phyloP scores from a whole-genome alignment of 2,329 filamentous ascomycete genomes.

The Lecanosticta acicola region DNA sequence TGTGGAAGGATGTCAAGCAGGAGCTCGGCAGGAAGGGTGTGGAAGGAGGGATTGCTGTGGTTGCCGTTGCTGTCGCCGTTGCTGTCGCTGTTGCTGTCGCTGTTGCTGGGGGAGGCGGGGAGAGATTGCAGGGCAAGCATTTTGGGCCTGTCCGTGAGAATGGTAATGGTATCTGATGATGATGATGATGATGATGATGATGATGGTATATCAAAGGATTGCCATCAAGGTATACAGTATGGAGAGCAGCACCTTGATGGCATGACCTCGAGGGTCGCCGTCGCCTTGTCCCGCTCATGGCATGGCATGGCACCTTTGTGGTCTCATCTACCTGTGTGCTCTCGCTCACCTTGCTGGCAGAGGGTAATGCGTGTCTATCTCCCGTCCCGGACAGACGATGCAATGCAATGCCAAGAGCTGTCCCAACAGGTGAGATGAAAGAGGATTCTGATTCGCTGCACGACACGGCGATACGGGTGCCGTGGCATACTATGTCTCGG shows the following conservation, averaged over 20 bases:
- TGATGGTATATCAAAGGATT: not conserved
- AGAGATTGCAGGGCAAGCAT: conserved; percentile 4
- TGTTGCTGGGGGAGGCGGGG: not conserved
- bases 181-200: not conserved
- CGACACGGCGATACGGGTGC: too few relatives aligned
- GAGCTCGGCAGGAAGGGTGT: conserved; percentile 26
- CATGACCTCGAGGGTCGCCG: not conserved
- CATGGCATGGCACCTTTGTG: too few relatives aligned
- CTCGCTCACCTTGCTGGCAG: conserved; percentile 77
- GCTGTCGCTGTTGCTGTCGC: not conserved
- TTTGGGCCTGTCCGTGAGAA: too few relatives aligned
- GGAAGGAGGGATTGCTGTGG: conserved; percentile 3
- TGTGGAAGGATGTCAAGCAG: conserved; percentile 30
- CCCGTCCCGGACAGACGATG: too few relatives aligned
- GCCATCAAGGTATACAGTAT: not conserved
- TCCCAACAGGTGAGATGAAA: too few relatives aligned
- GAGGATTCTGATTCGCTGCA: too few relatives aligned
- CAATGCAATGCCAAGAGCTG: too few relatives aligned
- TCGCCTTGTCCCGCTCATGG: not conserved
- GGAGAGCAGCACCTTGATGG: not conserved
- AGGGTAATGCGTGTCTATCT: too few relatives aligned
- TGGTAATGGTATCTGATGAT: too few relatives aligned
- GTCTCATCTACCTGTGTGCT: too few relatives aligned
- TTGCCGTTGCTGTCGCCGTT: not conserved
- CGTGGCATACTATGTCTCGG: too few relatives aligned